These are phyloP conservation scores for Trichoderma koningiopsis DNA, from an alignment of 2,329 filamentous ascomycete genomes.

Conservation along the genomic window DNA sequence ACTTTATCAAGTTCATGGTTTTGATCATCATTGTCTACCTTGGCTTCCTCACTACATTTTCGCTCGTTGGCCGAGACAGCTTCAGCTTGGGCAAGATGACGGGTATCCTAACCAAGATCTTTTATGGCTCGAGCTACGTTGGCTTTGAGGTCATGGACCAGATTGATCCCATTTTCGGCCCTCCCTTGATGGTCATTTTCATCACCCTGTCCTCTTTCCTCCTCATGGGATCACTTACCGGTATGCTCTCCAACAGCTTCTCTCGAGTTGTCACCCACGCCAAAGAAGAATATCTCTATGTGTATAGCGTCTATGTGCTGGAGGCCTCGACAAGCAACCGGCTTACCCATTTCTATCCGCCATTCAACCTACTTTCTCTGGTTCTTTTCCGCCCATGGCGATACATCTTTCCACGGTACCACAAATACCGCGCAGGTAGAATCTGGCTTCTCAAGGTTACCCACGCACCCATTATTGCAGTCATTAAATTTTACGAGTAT, in stretches of 20 bases:
- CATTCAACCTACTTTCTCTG: conserved; percentile 74
- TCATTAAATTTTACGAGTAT: conserved; percentile 69
- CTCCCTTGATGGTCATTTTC: conserved; percentile 70
- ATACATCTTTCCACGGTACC: conserved; percentile 65
- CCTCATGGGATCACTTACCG: conserved; percentile 75
- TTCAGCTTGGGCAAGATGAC: conserved; percentile 70
- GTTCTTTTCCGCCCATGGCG: conserved; percentile 71
- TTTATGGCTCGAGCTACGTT: conserved; percentile 74
- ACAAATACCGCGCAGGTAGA: conserved; percentile 62
- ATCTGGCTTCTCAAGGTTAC: conserved; percentile 65
- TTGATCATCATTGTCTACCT: conserved; percentile 81
- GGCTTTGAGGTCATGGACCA: conserved; percentile 70
- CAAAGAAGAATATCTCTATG: conserved; percentile 76
- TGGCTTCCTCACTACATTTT: conserved; percentile 87
- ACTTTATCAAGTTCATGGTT: conserved; percentile 83
- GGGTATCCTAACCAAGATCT: conserved; percentile 77
- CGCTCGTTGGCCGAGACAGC: conserved; percentile 70
- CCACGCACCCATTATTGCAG: conserved; percentile 68
- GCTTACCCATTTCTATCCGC: conserved; percentile 70
- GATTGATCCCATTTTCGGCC: conserved; percentile 61
- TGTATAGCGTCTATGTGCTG: conserved; percentile 68
- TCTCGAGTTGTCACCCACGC: conserved; percentile 64
- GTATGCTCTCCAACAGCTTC: conserved; percentile 77
- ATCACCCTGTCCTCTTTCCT: conserved; percentile 77
- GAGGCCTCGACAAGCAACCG: conserved; percentile 69